Conservation (phyloP, 495 filamentous ascomycete genomes). For the Articulospora tetracladia region DNA sequence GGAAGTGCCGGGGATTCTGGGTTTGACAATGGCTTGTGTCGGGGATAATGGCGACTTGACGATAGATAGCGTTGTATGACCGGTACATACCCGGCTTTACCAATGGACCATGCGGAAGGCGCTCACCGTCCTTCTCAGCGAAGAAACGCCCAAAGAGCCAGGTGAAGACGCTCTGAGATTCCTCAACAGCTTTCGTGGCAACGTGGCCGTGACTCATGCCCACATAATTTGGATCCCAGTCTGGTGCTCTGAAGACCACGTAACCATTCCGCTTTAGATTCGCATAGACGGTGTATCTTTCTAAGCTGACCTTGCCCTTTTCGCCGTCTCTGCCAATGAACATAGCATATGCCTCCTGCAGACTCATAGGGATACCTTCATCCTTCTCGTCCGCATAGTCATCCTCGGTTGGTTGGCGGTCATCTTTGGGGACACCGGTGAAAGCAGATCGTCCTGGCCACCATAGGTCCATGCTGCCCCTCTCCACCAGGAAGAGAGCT, state of each 20-base stretch:
- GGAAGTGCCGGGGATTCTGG: conserved; percentile 19
- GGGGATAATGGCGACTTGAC: conserved; percentile 69
- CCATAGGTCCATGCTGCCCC: conserved; percentile 79
- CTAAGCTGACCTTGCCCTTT: conserved; percentile 59
- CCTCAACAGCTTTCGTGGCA: background rate
- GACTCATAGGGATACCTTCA: conserved; percentile 71
- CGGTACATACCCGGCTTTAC: conserved; percentile 74
- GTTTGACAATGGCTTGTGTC: conserved; percentile 54
- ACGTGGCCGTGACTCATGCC: background rate
- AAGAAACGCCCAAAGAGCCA: conserved; percentile 23
- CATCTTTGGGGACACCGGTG: conserved; percentile 18
- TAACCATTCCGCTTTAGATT: conserved; percentile 83
- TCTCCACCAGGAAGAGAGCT: conserved; percentile 80
- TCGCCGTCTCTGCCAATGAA: conserved; percentile 62
- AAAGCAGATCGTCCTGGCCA: conserved; percentile 54
- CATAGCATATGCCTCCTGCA: conserved; percentile 85
- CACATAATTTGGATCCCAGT: conserved; percentile 12
- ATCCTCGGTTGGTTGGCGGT: conserved; percentile 12
- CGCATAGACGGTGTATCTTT: conserved; percentile 82
- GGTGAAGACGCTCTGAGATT: conserved; percentile 21
- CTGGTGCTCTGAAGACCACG: conserved; percentile 64
- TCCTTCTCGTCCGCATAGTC: conserved; percentile 24
- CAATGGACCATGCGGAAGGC: conserved; percentile 56
- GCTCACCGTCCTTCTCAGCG: conserved; percentile 10
- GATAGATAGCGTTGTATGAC: conserved; percentile 74